A percentile compares a stretch with the other conserved stretches of the same genome.
Conservation (phyloP, 2,329 filamentous ascomycete genomes). For the Alternaria ventricosa region DNA sequence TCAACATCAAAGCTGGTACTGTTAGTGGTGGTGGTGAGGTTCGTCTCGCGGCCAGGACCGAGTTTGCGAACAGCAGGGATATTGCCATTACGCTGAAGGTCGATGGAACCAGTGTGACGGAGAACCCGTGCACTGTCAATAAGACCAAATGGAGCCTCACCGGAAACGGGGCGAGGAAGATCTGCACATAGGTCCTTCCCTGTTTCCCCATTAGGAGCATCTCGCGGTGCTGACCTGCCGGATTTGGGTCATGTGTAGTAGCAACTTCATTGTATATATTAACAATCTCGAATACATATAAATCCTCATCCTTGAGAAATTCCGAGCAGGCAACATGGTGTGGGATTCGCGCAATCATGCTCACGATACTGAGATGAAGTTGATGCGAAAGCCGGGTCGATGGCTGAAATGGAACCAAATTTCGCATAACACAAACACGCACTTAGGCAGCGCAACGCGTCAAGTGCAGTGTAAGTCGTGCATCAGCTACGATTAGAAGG, state of each 20-base stretch:
- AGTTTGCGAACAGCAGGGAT: conserved; percentile 63
- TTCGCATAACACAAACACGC: not conserved
- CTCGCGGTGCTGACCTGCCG: not conserved
- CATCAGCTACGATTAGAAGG: not conserved
- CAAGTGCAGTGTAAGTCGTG: not conserved
- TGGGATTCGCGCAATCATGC: not conserved
- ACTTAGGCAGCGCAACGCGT: not conserved
- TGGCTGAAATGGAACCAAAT: not conserved
- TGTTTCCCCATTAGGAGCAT: not conserved
- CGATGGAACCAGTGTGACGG: conserved; percentile 59
- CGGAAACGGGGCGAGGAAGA: conserved; percentile 49
- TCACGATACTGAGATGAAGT: not conserved
- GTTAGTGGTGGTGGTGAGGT: conserved; percentile 64
- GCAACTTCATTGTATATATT: conserved; percentile 5
- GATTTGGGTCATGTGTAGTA: not conserved
- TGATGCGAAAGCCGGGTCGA: too few species aligned
- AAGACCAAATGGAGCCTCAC: conserved; percentile 57
- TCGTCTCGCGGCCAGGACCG: conserved; percentile 58
- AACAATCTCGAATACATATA: not conserved
- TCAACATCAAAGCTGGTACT: conserved; percentile 59
- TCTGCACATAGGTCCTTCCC: conserved; percentile 20
- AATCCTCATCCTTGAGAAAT: not conserved
- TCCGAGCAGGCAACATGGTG: not conserved
- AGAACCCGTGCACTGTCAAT: conserved; percentile 63
- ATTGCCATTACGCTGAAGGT: conserved; percentile 59